Evolutionary conservation across 176 grass and related monocot species (phyloP).

Genomic region (Triticum turgidum): DNA sequence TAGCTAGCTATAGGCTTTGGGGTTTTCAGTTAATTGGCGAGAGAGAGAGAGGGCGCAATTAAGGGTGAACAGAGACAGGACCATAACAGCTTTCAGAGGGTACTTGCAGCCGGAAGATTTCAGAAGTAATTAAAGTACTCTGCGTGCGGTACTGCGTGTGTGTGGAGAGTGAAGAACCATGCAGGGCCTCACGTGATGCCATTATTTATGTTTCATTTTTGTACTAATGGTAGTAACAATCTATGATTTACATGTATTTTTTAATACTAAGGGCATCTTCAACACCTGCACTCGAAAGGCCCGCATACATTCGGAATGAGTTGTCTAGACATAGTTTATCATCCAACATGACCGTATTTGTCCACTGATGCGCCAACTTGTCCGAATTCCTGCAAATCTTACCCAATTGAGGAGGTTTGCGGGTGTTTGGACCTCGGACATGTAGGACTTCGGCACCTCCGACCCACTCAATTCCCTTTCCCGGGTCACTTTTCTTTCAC

Average conservation of each 20-base stretch:
- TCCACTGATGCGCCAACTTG: too few relatives aligned
- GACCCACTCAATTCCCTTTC: too few relatives aligned
- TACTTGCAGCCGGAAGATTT: constrained; percentile 10
- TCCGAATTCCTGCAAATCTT: too few relatives aligned
- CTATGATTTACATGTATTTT: background rate
- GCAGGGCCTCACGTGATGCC: background rate
- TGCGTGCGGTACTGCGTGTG: background rate
- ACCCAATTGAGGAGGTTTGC: too few relatives aligned
- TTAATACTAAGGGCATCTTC: too few relatives aligned
- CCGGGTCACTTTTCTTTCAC: too few relatives aligned
- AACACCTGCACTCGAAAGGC: too few relatives aligned
- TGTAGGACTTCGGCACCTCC: too few relatives aligned
- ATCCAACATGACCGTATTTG: too few relatives aligned
- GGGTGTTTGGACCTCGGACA: too few relatives aligned
- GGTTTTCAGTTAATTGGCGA: background rate
- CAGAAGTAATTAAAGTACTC: constrained; percentile 6
- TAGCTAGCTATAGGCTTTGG: background rate
- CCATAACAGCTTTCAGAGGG: background rate
- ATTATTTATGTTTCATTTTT: background rate
- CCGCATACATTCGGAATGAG: too few relatives aligned
- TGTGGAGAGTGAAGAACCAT: background rate
- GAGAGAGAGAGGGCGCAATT: background rate
- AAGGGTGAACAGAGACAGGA: background rate
- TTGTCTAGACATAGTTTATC: too few relatives aligned
- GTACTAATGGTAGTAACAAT: background rate